These are phyloP conservation scores for Crepidotus sp. DNA, from an alignment of 1,284 basidiomycete genomes.

Conservation along the genomic window DNA sequence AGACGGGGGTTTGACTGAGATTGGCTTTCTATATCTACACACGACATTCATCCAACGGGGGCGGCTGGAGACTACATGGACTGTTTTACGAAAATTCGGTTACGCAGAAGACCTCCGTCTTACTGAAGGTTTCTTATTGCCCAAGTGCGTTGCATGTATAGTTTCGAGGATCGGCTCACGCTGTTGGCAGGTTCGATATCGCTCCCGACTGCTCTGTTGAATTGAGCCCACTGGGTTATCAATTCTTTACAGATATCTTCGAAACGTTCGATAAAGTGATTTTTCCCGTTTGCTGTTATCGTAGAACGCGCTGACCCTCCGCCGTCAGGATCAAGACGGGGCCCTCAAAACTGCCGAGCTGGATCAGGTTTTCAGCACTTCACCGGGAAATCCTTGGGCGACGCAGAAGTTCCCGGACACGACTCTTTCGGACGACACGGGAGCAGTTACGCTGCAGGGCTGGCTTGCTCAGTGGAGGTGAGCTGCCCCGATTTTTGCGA, in stretches of 20 bases:
- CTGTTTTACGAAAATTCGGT: slow-evolving; percentile 88
- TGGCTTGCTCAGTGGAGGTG: slow-evolving; percentile 99
- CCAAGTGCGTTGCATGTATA: slow-evolving; percentile 48
- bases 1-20: slow-evolving; percentile 80
- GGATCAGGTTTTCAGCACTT: slow-evolving; percentile 85
- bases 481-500: slow-evolving; percentile 8
- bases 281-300: background rate
- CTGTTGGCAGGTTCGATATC: slow-evolving; percentile 73
- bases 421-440: slow-evolving; percentile 83
- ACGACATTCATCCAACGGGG: slow-evolving; percentile 97
- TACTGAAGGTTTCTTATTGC: slow-evolving; percentile 79
- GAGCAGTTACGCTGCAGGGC: slow-evolving; percentile 89
- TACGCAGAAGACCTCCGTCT: slow-evolving; percentile 92
- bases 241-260: slow-evolving; percentile 97
- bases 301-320: slow-evolving; percentile 3
- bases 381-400: slow-evolving; percentile 91
- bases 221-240: slow-evolving; percentile 86
- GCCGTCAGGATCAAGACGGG: slow-evolving; percentile 81
- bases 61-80: slow-evolving; percentile 96
- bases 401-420: slow-evolving; percentile 83
- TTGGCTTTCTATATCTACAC: slow-evolving; percentile 91
- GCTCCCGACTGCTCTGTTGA: slow-evolving; percentile 92
- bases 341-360: slow-evolving; percentile 84
- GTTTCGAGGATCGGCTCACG: slow-evolving; percentile 19
- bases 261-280: slow-evolving; percentile 89